These are phyloP conservation scores for Phytophthora aleatoria DNA, from an alignment of 352 stramenopile species.

Conservation along the genomic window DNA sequence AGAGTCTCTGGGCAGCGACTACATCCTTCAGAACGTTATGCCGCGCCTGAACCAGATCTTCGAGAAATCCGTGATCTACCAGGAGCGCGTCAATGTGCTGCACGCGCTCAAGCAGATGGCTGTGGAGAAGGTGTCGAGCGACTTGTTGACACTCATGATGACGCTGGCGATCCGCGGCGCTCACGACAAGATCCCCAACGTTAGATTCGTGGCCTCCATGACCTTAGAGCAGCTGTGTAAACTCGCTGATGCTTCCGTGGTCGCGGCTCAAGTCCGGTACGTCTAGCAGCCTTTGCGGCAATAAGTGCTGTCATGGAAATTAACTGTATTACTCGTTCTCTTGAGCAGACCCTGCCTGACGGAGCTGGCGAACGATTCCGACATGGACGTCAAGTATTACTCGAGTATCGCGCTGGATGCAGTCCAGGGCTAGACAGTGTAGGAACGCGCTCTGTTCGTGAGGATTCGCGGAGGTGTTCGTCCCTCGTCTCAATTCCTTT, in stretches of 20 bases:
- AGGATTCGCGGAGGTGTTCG: constrained; percentile 28
- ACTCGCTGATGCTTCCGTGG: constrained; percentile 67
- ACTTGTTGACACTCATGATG: constrained; percentile 69
- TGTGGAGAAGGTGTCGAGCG: constrained; percentile 70
- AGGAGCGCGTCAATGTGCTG: constrained; percentile 87
- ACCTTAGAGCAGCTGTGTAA: constrained; percentile 87
- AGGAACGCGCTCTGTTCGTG: constrained; percentile 34
- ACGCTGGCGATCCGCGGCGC: constrained; percentile 72
- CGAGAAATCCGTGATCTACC: constrained; percentile 86
- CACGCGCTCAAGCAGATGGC: constrained; percentile 78
- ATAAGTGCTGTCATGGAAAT: neutral
- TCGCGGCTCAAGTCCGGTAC: constrained; percentile 77
- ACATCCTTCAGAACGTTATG: constrained; percentile 85
- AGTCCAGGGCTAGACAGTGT: constrained; percentile 63
- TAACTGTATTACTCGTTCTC: constrained; percentile 6
- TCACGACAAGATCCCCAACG: constrained; percentile 88
- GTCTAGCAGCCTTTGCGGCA: constrained; percentile 17
- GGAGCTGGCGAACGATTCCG: constrained; percentile 76
- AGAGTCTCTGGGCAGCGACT: constrained; percentile 80
- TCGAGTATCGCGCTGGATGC: constrained; percentile 80
- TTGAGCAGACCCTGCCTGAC: constrained; percentile 68
- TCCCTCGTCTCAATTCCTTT: constrained; percentile 33
- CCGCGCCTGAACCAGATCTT: constrained; percentile 81
- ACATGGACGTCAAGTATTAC: constrained; percentile 90
- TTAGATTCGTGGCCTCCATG: constrained; percentile 88